Conservation (phyloP, 1,139 yeast genomes). For the Hansenula lynferdii region DNA sequence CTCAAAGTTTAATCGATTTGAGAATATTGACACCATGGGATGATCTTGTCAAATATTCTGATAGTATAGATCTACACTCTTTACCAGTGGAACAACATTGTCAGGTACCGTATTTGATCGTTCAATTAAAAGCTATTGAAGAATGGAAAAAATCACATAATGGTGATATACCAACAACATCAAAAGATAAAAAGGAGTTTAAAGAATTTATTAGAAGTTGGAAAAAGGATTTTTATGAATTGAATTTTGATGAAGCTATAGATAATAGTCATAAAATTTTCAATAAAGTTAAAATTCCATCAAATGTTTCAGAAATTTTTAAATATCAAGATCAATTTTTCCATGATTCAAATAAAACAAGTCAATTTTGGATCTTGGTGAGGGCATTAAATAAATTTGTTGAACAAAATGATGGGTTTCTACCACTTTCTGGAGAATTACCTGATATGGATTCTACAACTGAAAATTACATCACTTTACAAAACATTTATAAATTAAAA, state of each 20-base stretch:
- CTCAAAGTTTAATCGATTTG: conserved; percentile 58
- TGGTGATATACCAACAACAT: conserved; percentile 37
- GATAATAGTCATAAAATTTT: conserved; percentile 51
- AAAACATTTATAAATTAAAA: conserved; percentile 52
- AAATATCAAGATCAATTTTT: conserved; percentile 15
- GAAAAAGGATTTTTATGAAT: conserved; percentile 37
- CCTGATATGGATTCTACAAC: conserved; percentile 93
- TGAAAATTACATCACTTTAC: conserved; percentile 51
- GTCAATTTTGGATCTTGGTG: conserved; percentile 59
- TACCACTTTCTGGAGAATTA: conserved; percentile 71
- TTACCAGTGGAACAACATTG: conserved; percentile 52
- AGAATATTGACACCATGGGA: conserved; percentile 75
- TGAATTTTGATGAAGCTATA: conserved; percentile 71
- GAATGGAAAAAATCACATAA: conserved; percentile 36
- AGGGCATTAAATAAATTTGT: conserved; percentile 53
- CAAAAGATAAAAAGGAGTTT: conserved; percentile 45
- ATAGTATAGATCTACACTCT: conserved; percentile 41
- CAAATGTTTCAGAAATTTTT: conserved; percentile 29
- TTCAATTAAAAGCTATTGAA: conserved; percentile 53
- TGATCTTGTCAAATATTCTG: conserved; percentile 51
- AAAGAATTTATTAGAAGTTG: conserved; percentile 32
- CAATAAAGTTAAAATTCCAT: conserved; percentile 22
- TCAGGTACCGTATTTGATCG: conserved; percentile 69
- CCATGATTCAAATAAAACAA: conserved; percentile 11
- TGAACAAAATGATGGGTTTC: conserved; percentile 29